Evolutionary conservation across 2,329 filamentous ascomycete species (phyloP).

Genomic region (Diaporthe citrichinensis): DNA sequence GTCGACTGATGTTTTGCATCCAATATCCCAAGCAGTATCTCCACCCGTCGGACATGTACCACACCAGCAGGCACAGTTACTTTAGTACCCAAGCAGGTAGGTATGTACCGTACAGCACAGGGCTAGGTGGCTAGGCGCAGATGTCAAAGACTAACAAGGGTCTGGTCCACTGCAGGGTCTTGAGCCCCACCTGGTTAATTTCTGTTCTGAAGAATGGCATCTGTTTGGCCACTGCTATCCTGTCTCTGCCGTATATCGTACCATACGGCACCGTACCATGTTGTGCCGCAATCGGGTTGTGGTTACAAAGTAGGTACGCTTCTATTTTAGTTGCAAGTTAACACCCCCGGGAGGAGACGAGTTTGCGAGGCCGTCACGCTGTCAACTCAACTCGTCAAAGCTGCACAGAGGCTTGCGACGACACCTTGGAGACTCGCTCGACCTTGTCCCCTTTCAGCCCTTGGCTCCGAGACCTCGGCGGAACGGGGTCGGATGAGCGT

Average conservation of each 20-base stretch:
- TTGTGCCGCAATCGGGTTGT: not conserved
- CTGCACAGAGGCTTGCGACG: not conserved
- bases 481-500: not conserved
- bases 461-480: not conserved
- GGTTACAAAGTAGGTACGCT: not conserved
- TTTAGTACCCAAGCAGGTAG: not conserved
- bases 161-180: conserved; percentile 5
- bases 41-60: not conserved
- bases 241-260: conserved; percentile 2
- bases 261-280: not conserved
- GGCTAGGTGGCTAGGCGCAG: conserved; percentile 2
- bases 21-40: not conserved
- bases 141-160: conserved; percentile 1
- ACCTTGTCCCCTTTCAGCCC: not conserved
- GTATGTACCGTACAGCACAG: not conserved
- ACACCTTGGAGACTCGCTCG: not conserved
- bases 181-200: conserved; percentile 10
- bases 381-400: not conserved
- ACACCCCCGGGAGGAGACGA: not conserved
- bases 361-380: not conserved
- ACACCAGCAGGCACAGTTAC: not conserved
- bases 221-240: not conserved
- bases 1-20: conserved; percentile 23
- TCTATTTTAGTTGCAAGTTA: not conserved
- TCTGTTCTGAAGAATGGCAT: not conserved